Evolutionary conservation across 2,329 filamentous ascomycete genomes (phyloP), one percentile per base, ranked within the genome.

Genomic region (Fusarium begoniae): DNA sequence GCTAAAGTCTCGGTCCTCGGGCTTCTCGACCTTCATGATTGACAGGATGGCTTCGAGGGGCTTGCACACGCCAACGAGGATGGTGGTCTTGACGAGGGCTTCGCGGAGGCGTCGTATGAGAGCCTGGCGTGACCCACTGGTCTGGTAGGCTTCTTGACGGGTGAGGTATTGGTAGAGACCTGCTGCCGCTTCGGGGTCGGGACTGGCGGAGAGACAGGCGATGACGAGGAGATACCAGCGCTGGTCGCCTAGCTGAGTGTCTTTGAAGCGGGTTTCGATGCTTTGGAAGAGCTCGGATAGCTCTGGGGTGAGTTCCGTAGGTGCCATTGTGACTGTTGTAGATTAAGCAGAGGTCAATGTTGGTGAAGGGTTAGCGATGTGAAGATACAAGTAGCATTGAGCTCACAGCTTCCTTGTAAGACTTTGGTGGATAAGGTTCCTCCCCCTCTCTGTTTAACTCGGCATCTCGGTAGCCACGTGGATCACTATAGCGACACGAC

Each of bases 51-150:
- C 86, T 74, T 91, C 89, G 9, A 92, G 80, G 13, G 90, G 89
- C 76, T 90, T 91, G 79, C 88, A 90, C 2, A 92, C 88, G 2
- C 90, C 90, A 22, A 90, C 84, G 5, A 92, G 82, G 18, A 84
- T 82, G 17, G 90, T 83, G n/a, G 85, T 81, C 80, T 92, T 91
- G 66, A 92, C 79, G 18, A 92, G 82, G 0, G 85, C 86, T 79
- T 92, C 90, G 48, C 90, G 85, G 5, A 90, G 75, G 6, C 87
- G 81, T 5, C 85, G 84, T 62, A 90, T 81, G 13, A 90, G 81
- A 0, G 78, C 79, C 74, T 89, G 81, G 17, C 88, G 84, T 20
- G 85, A 79, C 3, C 80, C 81, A 0, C 85, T 70, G 2, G 83
- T 85, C 3, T 81, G 74, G 74, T 84, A 87, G 45, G 84, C 79